These are phyloP conservation scores for Lactarius trivialis DNA, from an alignment of 768 basidiomycete species.

Conservation along the genomic window DNA sequence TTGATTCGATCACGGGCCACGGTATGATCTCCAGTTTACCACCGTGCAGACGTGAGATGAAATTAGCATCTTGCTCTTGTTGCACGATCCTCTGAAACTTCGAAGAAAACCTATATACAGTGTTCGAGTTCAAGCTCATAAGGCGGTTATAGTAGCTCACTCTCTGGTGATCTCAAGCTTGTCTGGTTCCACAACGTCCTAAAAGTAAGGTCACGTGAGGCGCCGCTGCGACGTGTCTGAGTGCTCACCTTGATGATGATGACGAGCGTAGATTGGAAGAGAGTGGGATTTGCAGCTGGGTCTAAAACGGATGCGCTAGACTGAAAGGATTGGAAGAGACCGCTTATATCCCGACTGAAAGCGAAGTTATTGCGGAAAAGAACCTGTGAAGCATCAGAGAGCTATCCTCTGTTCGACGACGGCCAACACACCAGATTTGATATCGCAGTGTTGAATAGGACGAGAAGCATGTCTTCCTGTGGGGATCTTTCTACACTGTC, in stretches of 20 bases:
- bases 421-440: background rate
- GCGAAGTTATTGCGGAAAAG: slow-evolving; percentile 34
- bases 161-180: slow-evolving; percentile 50
- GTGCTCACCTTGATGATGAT: slow-evolving; percentile 55
- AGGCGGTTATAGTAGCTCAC: slow-evolving; percentile 30
- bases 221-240: background rate
- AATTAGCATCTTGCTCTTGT: slow-evolving; percentile 53
- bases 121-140: background rate
- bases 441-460: background rate
- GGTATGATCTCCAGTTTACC: slow-evolving; percentile 52
- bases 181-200: slow-evolving; percentile 61
- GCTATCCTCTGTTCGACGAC: slow-evolving; percentile 37
- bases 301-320: slow-evolving; percentile 50
- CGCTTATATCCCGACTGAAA: slow-evolving; percentile 49
- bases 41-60: slow-evolving; percentile 52
- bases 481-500: slow-evolving; percentile 57
- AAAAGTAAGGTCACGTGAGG: background rate
- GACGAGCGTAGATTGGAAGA: slow-evolving; percentile 52
- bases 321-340: slow-evolving; percentile 56
- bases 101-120: slow-evolving; percentile 38
- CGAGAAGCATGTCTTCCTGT: slow-evolving; percentile 27
- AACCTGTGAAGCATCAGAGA: slow-evolving; percentile 36
- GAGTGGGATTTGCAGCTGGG: slow-evolving; percentile 49
- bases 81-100: slow-evolving; percentile 59
- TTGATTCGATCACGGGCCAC: slow-evolving; percentile 38